These are phyloP conservation scores for Heterobasidion annosum DNA, from an alignment of 1,284 basidiomycete species.

Conservation along the genomic window DNA sequence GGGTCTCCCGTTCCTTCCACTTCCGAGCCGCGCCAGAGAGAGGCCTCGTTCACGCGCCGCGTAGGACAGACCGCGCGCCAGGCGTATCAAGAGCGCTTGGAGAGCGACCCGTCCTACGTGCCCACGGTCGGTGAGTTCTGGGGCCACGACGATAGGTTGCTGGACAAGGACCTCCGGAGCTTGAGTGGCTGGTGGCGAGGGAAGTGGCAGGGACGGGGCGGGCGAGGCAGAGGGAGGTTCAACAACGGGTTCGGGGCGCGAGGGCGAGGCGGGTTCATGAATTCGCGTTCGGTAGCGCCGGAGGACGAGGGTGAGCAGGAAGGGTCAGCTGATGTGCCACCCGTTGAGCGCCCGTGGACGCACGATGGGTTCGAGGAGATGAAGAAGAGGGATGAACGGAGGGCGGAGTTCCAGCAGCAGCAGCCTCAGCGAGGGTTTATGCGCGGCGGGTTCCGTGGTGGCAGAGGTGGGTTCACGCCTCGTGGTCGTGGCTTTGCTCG, in stretches of 20 bases:
- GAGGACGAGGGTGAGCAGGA: neutral
- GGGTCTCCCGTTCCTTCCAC: constrained; percentile 3
- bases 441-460: constrained; percentile 31
- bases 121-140: constrained; percentile 85
- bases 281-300: constrained; percentile 1
- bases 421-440: constrained; percentile 12
- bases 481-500: constrained; percentile 12
- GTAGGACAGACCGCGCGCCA: constrained; percentile 58
- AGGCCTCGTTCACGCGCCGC: constrained; percentile 20
- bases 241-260: constrained; percentile 21
- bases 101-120: constrained; percentile 76
- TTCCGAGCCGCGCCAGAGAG: neutral
- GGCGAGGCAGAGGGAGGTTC: constrained; percentile 43
- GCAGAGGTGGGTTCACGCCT: constrained; percentile 35
- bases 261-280: constrained; percentile 37
- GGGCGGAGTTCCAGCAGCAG: constrained; percentile 10
- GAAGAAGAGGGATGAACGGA: constrained; percentile 60
- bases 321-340: constrained; percentile 29
- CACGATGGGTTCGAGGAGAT: constrained; percentile 83
- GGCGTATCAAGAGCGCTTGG: constrained; percentile 69
- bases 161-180: constrained; percentile 67
- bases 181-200: constrained; percentile 79
- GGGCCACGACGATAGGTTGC: constrained; percentile 82
- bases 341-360: constrained; percentile 63
- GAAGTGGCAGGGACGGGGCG: constrained; percentile 60